These are phyloP conservation scores for Linum usitatissimum DNA, from an alignment of 345 rosid species.

Conservation along the genomic window DNA sequence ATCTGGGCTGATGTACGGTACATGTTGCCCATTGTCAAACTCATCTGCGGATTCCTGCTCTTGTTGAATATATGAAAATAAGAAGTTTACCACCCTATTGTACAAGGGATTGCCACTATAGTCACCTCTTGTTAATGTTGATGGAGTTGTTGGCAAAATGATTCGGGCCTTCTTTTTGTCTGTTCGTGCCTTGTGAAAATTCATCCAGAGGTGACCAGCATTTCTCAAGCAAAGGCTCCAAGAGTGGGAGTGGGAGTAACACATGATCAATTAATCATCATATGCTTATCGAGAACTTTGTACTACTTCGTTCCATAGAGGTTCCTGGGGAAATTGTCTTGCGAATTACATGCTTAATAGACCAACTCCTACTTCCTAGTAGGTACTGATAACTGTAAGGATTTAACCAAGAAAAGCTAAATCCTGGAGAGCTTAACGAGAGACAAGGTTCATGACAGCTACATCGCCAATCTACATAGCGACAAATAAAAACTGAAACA, in stretches of 20 bases:
- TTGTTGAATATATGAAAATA: conserved; percentile 19
- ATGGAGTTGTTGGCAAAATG: no score
- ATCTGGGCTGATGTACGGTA: conserved; percentile 14
- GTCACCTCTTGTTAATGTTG: neutral
- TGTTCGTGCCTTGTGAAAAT: no score
- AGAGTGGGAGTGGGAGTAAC: no score
- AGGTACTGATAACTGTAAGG: neutral
- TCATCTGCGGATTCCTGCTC: conserved; percentile 9
- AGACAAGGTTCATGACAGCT: no score
- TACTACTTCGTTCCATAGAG: neutral
- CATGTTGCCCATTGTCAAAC: conserved; percentile 22
- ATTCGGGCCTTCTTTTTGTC: no score
- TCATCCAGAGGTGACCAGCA: no score
- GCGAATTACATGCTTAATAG: neutral
- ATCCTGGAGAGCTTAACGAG: neutral
- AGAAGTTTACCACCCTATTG: conserved; percentile 4
- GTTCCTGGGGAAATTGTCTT: neutral
- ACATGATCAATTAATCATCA: no score
- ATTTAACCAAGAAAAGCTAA: neutral
- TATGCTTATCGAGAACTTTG: no score
- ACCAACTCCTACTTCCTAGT: neutral
- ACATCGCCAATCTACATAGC: neutral
- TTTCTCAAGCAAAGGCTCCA: no score
- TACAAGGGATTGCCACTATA: neutral
- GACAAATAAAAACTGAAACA: neutral